Base-by-base conservation (phyloP, 805 yeast species). In the Lipomyces sp. region DNA sequence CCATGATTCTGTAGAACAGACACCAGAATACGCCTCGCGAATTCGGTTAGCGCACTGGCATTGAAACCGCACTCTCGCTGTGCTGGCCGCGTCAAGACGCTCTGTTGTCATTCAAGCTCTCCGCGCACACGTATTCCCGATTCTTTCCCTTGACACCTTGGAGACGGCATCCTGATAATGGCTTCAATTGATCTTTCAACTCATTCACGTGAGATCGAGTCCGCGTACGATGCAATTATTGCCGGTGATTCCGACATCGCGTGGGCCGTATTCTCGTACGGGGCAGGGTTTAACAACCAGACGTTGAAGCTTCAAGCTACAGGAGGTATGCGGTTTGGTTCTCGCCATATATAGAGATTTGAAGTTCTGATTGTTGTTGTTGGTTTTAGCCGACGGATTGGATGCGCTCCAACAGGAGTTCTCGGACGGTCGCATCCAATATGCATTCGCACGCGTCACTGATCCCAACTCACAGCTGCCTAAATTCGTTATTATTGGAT, bases 391-490 rank as follows among this genome's bases (percentile, higher is more conserved):
- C 42, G 87, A 84, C 16, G 82, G 78, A 49, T 81, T 93, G 61
- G 74, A 74, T 37, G 96, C 87, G 49, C 88, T 93, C 64, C 81
- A 86, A 35, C 81, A 79, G 33, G 79, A 85, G 55, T 91, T 93
- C 66, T 84, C 82, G 60, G 97, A 91, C 59, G 85, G 95, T 2
- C 80, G 81, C 51, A 87, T 90, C 53, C 95, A 90, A 72, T 93
- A 83, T 63, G 98, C 98, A 36, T 75, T 93, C 51, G 85, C 87
- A 36, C 80, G 95, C 47, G 87, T 91, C 41, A 80, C 82, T 50
- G 95, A 91, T 49, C 91, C 91, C 49, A 95, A 93, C n/a, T 84
- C 95, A 3, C 93, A 86, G 61, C 90, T 93, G 32, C 78, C 80
- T 63, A 93, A 93, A 73, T 74, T 86, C 58, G 78, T 91, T 29